phyloP scores from a whole-genome alignment of 2,329 filamentous ascomycete genomes.

The Talaromyces verruculosus region DNA sequence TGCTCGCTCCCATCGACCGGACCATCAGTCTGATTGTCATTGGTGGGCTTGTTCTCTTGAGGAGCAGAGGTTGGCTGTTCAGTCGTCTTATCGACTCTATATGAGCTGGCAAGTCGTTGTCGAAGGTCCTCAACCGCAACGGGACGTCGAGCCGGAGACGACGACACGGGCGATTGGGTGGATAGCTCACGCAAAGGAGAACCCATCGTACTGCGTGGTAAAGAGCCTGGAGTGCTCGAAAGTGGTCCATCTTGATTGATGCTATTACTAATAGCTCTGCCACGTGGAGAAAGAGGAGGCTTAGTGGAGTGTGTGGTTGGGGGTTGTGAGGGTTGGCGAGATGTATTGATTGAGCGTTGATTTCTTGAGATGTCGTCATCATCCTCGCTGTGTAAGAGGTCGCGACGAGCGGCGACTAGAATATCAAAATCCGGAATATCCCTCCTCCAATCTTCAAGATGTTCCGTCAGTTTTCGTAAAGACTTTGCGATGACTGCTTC shows the following conservation, averaged over 20 bases:
- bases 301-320: conserved; percentile 19
- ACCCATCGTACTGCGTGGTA: conserved; percentile 25
- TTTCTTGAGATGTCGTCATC: conserved; percentile 31
- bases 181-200: conserved; percentile 30
- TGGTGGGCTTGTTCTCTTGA: conserved; percentile 7
- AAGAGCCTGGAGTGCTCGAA: conserved; percentile 17
- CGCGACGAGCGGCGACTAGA: conserved; percentile 61
- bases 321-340: conserved; percentile 28
- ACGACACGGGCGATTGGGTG: conserved; percentile 20
- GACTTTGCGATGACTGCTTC: conserved; percentile 53
- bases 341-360: conserved; percentile 20
- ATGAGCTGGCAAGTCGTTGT: conserved; percentile 37
- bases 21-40: background rate
- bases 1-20: conserved; percentile 28
- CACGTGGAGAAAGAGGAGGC: conserved; percentile 28
- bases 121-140: conserved; percentile 28
- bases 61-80: conserved; percentile 9
- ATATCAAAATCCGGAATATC: conserved; percentile 72
- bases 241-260: conserved; percentile 15
- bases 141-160: conserved; percentile 12
- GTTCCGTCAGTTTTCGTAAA: conserved; percentile 61
- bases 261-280: conserved; percentile 25
- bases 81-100: conserved; percentile 25
- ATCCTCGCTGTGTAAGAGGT: conserved; percentile 40
- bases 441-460: conserved; percentile 62